These are phyloP conservation scores for Elaeis guineensis DNA, from an alignment of 176 grass and related monocot species.

Conservation along the genomic window DNA sequence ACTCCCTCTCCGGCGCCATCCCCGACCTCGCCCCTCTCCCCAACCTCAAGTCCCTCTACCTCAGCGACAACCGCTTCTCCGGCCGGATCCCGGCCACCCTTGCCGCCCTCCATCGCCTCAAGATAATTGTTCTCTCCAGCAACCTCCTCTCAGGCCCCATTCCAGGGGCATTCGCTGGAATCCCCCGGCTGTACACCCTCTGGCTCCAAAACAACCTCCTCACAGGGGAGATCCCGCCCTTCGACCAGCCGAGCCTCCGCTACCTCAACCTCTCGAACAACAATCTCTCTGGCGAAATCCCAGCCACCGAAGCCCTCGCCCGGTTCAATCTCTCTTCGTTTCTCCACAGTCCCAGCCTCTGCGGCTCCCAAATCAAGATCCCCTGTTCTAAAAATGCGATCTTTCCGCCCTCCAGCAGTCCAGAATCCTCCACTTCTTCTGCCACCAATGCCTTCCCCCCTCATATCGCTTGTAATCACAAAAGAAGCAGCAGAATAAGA, in stretches of 20 bases:
- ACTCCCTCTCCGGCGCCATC: constrained; percentile 59
- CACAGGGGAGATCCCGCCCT: constrained; percentile 39
- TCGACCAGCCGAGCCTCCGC: constrained; percentile 49
- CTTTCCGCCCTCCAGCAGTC: constrained; percentile 3
- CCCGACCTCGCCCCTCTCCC: constrained; percentile 48
- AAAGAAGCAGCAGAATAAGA: constrained; percentile 18
- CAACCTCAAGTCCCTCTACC: constrained; percentile 87
- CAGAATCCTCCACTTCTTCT: constrained; percentile 21
- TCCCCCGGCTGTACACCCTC: constrained; percentile 50
- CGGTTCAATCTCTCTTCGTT: constrained; percentile 70
- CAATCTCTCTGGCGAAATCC: constrained; percentile 57
- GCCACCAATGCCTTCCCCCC: constrained; percentile 40
- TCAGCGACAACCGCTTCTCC: constrained; percentile 56
- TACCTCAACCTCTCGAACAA: constrained; percentile 61
- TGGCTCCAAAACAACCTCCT: constrained; percentile 57
- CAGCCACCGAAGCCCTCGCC: constrained; percentile 30
- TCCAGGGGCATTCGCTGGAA: constrained; percentile 30
- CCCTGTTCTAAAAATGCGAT: constrained; percentile 13
- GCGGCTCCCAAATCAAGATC: constrained; percentile 40
- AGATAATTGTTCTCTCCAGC: constrained; percentile 56
- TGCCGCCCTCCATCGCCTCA: constrained; percentile 60
- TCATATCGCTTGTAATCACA: not conserved
- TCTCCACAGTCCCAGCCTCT: constrained; percentile 40
- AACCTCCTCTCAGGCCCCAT: constrained; percentile 67
- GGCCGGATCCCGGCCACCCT: constrained; percentile 50